phyloP scores from a whole-genome alignment of 2,329 filamentous ascomycete genomes.

The Xylariales sp. region DNA sequence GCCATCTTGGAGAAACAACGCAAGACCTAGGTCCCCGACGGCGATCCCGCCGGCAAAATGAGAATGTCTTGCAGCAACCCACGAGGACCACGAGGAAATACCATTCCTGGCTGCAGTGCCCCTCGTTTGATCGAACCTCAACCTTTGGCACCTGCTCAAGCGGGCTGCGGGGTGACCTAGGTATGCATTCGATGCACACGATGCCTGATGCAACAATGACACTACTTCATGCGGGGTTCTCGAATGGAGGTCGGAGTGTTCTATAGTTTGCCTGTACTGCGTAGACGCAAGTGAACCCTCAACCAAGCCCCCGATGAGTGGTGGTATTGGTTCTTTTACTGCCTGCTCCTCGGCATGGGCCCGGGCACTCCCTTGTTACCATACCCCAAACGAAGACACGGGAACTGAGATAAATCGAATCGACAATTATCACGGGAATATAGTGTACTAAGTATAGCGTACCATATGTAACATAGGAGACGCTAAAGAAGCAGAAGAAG shows the following conservation, averaged over 20 bases:
- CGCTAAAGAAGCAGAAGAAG: neutral
- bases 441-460: too few species aligned
- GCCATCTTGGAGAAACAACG: constrained; percentile 1
- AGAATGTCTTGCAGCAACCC: constrained; percentile 21
- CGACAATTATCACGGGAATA: neutral
- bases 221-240: constrained; percentile 19
- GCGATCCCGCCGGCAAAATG: neutral
- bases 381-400: neutral
- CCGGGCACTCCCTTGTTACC: neutral
- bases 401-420: constrained; percentile 1
- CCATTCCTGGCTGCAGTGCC: constrained; percentile 1
- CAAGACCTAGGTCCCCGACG: neutral
- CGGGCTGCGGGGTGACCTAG: constrained; percentile 24
- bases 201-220: constrained; percentile 32
- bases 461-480: neutral
- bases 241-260: neutral
- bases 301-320: neutral
- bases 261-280: constrained; percentile 6
- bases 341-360: constrained; percentile 5
- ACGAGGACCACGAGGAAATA: constrained; percentile 4
- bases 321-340: constrained; percentile 14
- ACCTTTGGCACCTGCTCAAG: constrained; percentile 23
- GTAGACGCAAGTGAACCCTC: neutral
- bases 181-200: constrained; percentile 14
- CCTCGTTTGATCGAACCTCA: constrained; percentile 22